These are phyloP conservation scores for Pisolithus albus DNA, from an alignment of 768 basidiomycete species.

Conservation along the genomic window DNA sequence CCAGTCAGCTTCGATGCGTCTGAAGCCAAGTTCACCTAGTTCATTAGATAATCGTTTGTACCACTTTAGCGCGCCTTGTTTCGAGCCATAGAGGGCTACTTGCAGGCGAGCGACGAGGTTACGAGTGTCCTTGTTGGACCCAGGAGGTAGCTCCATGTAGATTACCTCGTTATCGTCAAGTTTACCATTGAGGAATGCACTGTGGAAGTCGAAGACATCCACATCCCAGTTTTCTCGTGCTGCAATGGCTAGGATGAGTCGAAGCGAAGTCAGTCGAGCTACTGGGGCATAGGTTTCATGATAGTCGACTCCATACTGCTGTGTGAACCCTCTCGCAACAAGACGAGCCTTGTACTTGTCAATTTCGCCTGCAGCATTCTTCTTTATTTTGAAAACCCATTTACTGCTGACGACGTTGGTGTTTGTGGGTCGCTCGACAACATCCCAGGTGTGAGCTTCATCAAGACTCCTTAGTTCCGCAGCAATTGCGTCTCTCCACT, in stretches of 20 bases:
- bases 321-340: neutral
- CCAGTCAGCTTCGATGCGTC: neutral
- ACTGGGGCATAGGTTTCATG: constrained; percentile 4
- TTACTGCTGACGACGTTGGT: constrained; percentile 12
- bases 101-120: constrained; percentile 8
- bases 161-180: constrained; percentile 31
- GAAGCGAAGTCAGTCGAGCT: neutral
- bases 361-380: constrained; percentile 29
- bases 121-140: constrained; percentile 7
- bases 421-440: constrained; percentile 1
- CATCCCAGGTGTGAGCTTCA: constrained; percentile 5
- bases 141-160: constrained; percentile 37
- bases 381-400: constrained; percentile 41
- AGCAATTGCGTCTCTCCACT: constrained; percentile 3
- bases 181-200: constrained; percentile 34
- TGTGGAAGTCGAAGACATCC: constrained; percentile 36
- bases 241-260: constrained; percentile 3
- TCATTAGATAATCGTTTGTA: neutral
- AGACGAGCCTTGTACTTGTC: constrained; percentile 9
- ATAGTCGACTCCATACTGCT: constrained; percentile 7
- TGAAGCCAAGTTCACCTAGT: neutral
- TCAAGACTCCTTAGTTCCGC: constrained; percentile 4
- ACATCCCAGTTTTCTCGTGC: constrained; percentile 26
- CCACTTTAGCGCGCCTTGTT: constrained; percentile 7
- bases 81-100: constrained; percentile 3